Base-by-base conservation (phyloP, 768 basidiomycete genomes). In the Imleria badia region DNA sequence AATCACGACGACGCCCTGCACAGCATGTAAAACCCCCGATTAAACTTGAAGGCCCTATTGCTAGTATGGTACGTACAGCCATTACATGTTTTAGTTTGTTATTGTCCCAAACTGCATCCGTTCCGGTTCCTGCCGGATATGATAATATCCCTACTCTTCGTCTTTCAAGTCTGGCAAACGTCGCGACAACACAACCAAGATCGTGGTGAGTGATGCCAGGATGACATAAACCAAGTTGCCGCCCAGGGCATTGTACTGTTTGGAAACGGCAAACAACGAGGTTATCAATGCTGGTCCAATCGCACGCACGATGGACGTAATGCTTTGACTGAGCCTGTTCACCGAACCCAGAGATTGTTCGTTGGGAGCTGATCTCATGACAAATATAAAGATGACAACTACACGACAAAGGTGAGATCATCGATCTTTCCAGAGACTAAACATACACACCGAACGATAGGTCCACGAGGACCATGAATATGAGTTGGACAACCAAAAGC, bases 301-400 rank as follows among this genome's bases (percentile, higher is more conserved):
- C 6, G 79, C 80, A 39, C 79, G 74, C 1, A 76, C 73, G 12
- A 77, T 66, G 6, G 79, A 76, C 3, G 74, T 76, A 3, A 72
- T 67, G 13, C 75, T 81, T 30, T 84, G 83, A 1, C 78, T 72
- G 15, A 84, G 69, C 2, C 83, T 83, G 54, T 84, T 82, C 1
- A 78, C 79, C 12, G 82, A 77, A 11, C 83, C 83, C 5, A 85
- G 70, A 2, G 81, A 78, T 17, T 72, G 70, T 48, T 74, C 76
- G 55, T 76, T 77, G 0, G 84, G 82, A 3, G 82, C 72, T 2
- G 81, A 78, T 29, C 75, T 73, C 4, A 77, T 83, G 51, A 84
- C 68, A 50, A 77, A 82, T 60, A 85, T 76, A 43, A 79, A 79
- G 19, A 81, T 76, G 44, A 78, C 78, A 20, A 75, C 83, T 58